Evolutionary conservation across 2,329 filamentous ascomycete species (phyloP).

Genomic region (Arthrobotrys pseudoclavata): DNA sequence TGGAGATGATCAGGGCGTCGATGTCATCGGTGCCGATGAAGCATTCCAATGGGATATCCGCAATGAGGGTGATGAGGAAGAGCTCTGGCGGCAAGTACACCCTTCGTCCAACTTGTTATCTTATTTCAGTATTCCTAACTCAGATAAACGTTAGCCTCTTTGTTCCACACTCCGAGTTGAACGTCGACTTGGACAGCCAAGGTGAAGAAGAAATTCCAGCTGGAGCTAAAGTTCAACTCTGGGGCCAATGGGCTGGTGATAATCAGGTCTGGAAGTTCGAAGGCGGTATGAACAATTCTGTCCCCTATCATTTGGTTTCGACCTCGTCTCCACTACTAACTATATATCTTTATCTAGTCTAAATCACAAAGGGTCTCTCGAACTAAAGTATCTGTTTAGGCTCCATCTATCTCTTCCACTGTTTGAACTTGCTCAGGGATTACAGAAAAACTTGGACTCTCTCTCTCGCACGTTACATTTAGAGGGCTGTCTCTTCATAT

Average conservation of each 20-base stretch:
- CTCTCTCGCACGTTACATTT: not conserved
- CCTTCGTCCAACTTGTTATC: not conserved
- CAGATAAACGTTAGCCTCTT: not conserved
- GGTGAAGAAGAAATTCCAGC: conserved; percentile 22
- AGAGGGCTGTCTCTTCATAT: not conserved
- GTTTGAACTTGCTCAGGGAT: conserved; percentile 3
- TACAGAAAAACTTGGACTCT: not conserved
- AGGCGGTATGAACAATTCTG: not conserved
- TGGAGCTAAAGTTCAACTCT: conserved; percentile 18
- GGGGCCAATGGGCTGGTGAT: conserved; percentile 18
- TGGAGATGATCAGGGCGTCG: not conserved
- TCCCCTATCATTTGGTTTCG: too few species aligned
- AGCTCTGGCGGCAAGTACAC: conserved; percentile 1
- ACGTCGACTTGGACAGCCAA: conserved; percentile 26
- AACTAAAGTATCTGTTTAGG: not conserved
- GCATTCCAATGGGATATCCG: conserved; percentile 22
- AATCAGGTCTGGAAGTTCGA: conserved; percentile 26
- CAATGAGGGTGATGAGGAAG: conserved; percentile 11
- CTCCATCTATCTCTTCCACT: not conserved
- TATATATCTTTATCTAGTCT: not conserved
- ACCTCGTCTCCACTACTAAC: not conserved
- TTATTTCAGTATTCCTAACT: not conserved
- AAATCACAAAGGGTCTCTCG: not conserved
- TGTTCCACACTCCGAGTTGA: conserved; percentile 16
- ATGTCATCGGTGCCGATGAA: conserved; percentile 3